Evolutionary conservation across 148 eudicot species (phyloP).

Genomic region (Dianthus caryophyllus): DNA sequence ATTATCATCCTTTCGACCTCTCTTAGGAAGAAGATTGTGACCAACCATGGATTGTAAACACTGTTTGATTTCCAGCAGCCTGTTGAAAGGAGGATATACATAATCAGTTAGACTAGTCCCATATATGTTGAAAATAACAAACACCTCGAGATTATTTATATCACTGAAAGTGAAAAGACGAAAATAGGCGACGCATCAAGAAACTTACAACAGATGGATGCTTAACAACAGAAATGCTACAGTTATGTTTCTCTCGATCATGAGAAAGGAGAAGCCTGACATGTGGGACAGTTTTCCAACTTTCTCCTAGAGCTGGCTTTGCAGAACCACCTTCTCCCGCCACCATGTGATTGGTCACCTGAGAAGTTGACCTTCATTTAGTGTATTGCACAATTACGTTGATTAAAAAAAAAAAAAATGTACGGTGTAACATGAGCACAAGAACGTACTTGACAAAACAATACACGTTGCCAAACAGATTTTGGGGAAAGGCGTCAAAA

Average conservation of each 20-base stretch:
- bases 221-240: conserved; percentile 47
- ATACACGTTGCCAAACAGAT: neutral
- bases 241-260: conserved; percentile 39
- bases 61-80: conserved; percentile 21
- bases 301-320: conserved; percentile 95
- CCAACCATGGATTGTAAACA: conserved; percentile 20
- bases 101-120: neutral
- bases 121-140: neutral
- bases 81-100: neutral
- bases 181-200: neutral
- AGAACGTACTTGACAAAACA: neutral
- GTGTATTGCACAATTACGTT: neutral
- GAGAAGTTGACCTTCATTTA: conserved; percentile 7
- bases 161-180: neutral
- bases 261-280: conserved; percentile 67
- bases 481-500: neutral
- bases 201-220: conserved; percentile 62
- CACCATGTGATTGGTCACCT: conserved; percentile 97
- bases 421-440: neutral
- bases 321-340: conserved; percentile 68
- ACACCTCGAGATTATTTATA: neutral
- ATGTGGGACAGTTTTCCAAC: conserved; percentile 86
- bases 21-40: neutral
- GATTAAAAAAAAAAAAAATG: neutral
- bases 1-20: too few species aligned